Evolutionary conservation across 305 asterid species (phyloP), one percentile per base, ranked within the genome.

Genomic region (Ajuga reptans): DNA sequence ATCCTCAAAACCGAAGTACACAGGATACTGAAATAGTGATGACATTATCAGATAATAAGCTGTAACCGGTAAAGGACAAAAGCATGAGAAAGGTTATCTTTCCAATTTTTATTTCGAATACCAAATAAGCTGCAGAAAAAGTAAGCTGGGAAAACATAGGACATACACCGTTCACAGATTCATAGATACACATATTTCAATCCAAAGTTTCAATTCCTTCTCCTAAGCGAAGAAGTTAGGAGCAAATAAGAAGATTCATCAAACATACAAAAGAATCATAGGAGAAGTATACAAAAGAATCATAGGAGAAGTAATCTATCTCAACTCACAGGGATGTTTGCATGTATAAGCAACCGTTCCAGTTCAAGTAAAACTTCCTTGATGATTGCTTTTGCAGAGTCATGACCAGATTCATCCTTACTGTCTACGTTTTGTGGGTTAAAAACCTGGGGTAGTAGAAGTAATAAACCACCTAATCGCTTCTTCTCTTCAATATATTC

Each of bases 1-100:
- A 59, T 84, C 86, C 86, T 93, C 99, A 79, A 93, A 93, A 50
- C 96, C 89, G 76, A 93, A 93, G 87, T 93, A 93, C 36, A 93
- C 97, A 36, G 99, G 99, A 84, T 87, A 90, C 99, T 93, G 95
- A 55, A 81, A 71, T 85, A 45, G 67, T 64, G 61, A 71, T 45
- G 42, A 64, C 64, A 72, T 45, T 33, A 70, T 62, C 56, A 76
- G 75, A 68, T 18, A 51, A 18, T 1, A 72, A 59, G 14, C 14
- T 6, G 16, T 43, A 60, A 52, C 24, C 46, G 18, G 29, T 49
- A 36, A 67, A 33, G 65, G 62, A 41, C 55, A 57, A 53, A 36
- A 71, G 27, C 9, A 43, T 45, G 27, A 62, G 68, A 58, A 34
- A 60, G 14, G 3, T 61, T 29, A 49, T 10, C 17, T 6, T 50